phyloP scores from a whole-genome alignment of 805 yeast species.

The Debaryomyces maramus region DNA sequence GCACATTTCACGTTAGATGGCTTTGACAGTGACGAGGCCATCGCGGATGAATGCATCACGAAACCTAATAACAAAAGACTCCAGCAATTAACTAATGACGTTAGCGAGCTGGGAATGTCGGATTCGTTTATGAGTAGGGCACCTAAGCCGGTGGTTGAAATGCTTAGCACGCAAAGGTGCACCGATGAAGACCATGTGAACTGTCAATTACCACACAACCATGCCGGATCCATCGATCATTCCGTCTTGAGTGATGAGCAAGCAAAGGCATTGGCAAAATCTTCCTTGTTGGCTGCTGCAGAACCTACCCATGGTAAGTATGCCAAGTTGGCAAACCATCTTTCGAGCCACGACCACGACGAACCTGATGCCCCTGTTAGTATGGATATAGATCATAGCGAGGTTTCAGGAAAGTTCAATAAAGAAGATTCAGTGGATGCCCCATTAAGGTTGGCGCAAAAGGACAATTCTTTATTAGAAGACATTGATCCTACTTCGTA shows the following conservation, averaged over 20 bases:
- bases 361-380: conserved; percentile 25
- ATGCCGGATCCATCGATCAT: conserved; percentile 31
- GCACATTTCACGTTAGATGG: conserved; percentile 15
- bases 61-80: conserved; percentile 5
- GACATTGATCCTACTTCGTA: conserved; percentile 63
- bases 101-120: conserved; percentile 38
- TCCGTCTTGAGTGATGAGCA: conserved; percentile 48
- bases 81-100: conserved; percentile 21
- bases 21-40: conserved; percentile 6
- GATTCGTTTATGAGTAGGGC: conserved; percentile 41
- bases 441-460: conserved; percentile 46
- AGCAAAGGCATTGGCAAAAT: conserved; percentile 51
- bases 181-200: conserved; percentile 28
- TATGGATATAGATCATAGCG: conserved; percentile 17
- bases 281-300: conserved; percentile 57
- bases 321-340: conserved; percentile 39
- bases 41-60: conserved; percentile 2
- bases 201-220: conserved; percentile 33
- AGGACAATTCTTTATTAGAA: conserved; percentile 39
- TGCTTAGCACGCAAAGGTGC: conserved; percentile 20
- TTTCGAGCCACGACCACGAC: conserved; percentile 11
- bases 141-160: conserved; percentile 36
- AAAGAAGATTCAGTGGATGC: conserved; percentile 16
- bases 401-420: conserved; percentile 9
- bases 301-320: conserved; percentile 56